Conservation (phyloP, 2,329 filamentous ascomycete genomes). For the Ilyonectria mors-panacis region DNA sequence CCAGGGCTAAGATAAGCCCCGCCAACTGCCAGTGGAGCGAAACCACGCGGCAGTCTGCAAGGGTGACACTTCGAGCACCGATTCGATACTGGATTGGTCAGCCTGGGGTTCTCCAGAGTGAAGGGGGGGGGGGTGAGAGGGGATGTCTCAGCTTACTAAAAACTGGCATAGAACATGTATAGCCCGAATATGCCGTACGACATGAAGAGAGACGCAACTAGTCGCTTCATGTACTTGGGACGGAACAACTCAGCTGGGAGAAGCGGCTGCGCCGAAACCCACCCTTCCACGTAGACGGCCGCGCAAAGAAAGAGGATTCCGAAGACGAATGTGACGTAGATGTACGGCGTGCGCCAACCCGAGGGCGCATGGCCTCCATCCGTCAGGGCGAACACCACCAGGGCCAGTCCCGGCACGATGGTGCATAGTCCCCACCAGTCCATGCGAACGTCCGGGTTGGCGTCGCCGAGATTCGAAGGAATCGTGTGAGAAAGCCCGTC, state of each 20-base stretch:
- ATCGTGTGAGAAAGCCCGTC: slow-evolving; percentile 58
- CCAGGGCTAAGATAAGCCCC: slow-evolving; percentile 76
- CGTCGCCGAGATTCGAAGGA: slow-evolving; percentile 51
- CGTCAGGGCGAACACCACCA: slow-evolving; percentile 83
- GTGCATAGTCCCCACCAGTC: slow-evolving; percentile 76
- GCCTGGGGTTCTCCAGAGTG: slow-evolving; percentile 13
- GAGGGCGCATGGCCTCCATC: slow-evolving; percentile 77
- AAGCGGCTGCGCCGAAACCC: slow-evolving; percentile 77
- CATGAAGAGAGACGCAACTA: slow-evolving; percentile 73
- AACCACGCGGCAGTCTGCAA: slow-evolving; percentile 79
- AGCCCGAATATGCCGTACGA: slow-evolving; percentile 78
- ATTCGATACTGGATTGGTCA: slow-evolving; percentile 64
- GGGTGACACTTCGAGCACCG: slow-evolving; percentile 70
- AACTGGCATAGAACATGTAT: slow-evolving; percentile 78
- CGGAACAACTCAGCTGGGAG: slow-evolving; percentile 79
- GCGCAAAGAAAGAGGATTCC: slow-evolving; percentile 72
- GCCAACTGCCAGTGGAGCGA: slow-evolving; percentile 75
- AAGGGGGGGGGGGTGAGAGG: neutral
- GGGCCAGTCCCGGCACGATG: slow-evolving; percentile 74
- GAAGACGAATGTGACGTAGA: slow-evolving; percentile 74
- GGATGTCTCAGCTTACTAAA: slow-evolving; percentile 66
- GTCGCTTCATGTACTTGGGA: slow-evolving; percentile 76
- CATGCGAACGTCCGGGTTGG: slow-evolving; percentile 63
- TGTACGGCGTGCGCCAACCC: slow-evolving; percentile 80
- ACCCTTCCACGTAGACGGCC: slow-evolving; percentile 80